These are phyloP conservation scores for Tripterygium wilfordii DNA, from an alignment of 177 flowering plant species.

Conservation along the genomic window DNA sequence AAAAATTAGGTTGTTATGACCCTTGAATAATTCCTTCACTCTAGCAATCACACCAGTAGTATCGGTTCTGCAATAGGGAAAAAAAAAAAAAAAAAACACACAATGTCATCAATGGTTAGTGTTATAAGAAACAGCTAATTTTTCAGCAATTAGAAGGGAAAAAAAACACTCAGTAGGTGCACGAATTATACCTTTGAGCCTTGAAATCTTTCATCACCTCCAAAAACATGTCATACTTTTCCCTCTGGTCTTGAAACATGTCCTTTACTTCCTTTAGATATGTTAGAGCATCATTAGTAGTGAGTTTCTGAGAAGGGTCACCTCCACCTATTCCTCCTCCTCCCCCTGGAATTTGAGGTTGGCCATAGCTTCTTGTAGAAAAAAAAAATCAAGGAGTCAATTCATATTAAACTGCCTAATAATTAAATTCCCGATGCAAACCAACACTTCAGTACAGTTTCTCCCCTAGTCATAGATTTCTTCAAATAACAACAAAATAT, in stretches of 20 bases:
- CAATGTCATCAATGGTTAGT: not conserved
- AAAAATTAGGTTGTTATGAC: conserved; percentile 68
- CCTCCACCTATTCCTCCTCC: conserved; percentile 25
- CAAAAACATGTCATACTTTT: conserved; percentile 73
- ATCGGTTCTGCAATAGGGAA: conserved; percentile 59
- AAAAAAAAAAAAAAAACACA: no score
- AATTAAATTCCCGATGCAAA: not conserved
- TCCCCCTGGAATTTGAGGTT: conserved; percentile 30
- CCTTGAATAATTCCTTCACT: conserved; percentile 80
- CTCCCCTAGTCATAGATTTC: no score
- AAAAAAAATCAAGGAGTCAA: conserved; percentile 5
- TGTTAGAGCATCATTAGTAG: conserved; percentile 76
- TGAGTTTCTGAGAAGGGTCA: conserved; percentile 40
- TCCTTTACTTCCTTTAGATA: conserved; percentile 84
- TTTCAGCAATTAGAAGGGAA: no score
- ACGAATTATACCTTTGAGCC: conserved; percentile 49
- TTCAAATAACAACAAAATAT: no score
- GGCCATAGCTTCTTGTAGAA: conserved; percentile 45
- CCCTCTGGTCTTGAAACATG: conserved; percentile 74
- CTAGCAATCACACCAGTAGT: conserved; percentile 77
- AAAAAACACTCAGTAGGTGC: not conserved
- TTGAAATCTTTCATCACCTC: conserved; percentile 53
- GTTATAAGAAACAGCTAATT: no score
- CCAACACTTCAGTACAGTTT: not conserved
- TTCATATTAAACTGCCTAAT: not conserved